phyloP scores from a whole-genome alignment of 78 protist species.

The Isochrysis galbana region DNA sequence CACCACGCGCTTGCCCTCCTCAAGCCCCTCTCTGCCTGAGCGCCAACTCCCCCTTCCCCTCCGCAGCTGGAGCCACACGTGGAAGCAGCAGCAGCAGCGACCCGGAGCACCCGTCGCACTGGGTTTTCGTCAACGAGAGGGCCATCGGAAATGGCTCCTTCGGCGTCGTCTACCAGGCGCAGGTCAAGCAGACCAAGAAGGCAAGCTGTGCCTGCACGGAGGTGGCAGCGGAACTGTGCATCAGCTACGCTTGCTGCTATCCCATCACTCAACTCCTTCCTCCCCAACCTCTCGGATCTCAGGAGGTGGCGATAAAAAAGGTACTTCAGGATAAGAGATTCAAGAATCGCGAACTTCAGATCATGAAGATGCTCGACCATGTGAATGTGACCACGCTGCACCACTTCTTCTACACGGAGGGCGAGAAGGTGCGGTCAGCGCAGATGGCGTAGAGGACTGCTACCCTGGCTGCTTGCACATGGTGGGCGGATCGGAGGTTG shows the following conservation, averaged over 20 bases:
- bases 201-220: background rate
- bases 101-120: background rate
- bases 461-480: too few species aligned
- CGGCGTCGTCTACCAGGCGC: constrained; percentile 94
- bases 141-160: constrained; percentile 98
- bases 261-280: too few species aligned
- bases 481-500: too few species aligned
- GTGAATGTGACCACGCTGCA: constrained; percentile 87
- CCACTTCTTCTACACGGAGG: constrained; percentile 86
- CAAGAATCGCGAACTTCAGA: constrained; percentile 98
- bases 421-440: constrained; percentile 61
- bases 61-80: too few species aligned
- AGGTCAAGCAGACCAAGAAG: constrained; percentile 73
- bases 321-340: constrained; percentile 96
- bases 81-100: background rate
- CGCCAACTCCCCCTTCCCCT: too few species aligned
- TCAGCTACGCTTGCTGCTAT: background rate
- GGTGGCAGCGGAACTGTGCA: too few species aligned
- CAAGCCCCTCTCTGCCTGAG: too few species aligned
- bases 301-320: constrained; percentile 97
- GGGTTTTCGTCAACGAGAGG: constrained; percentile 40
- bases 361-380: constrained; percentile 92
- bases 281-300: too few species aligned
- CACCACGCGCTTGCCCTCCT: too few species aligned
- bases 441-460: background rate